Percentiles rank a stretch among this genome's conserved stretches.
Evolutionary conservation across 495 filamentous ascomycete genomes (phyloP).

Genomic region (Aspergillus ellipticus): DNA sequence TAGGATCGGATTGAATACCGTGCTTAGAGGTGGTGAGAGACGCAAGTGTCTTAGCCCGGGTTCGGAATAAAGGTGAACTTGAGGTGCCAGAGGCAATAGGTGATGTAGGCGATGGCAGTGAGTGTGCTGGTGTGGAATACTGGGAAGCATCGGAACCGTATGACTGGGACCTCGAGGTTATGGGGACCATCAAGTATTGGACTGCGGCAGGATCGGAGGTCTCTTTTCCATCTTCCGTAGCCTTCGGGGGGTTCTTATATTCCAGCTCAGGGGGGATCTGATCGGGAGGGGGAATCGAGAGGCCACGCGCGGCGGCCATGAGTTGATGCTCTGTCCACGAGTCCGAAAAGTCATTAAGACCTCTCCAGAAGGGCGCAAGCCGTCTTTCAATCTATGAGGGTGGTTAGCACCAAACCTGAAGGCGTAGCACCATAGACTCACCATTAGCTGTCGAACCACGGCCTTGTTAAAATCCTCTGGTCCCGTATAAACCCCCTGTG

Average conservation of each 20-base stretch:
- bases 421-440: conserved; percentile 32
- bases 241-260: conserved; percentile 38
- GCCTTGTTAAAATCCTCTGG: conserved; percentile 90
- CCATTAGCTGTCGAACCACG: conserved; percentile 88
- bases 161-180: conserved; percentile 69
- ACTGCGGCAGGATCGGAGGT: conserved; percentile 45
- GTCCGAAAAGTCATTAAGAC: conserved; percentile 81
- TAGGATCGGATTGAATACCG: conserved; percentile 63
- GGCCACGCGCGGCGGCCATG: conserved; percentile 81
- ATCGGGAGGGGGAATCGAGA: conserved; percentile 80
- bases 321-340: conserved; percentile 93
- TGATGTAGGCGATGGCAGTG: conserved; percentile 48
- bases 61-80: conserved; percentile 59
- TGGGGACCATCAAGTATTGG: conserved; percentile 70
- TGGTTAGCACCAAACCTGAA: conserved; percentile 14
- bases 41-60: conserved; percentile 79
- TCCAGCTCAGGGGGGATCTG: conserved; percentile 70
- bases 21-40: conserved; percentile 70
- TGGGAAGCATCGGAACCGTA: conserved; percentile 63
- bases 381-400: conserved; percentile 75
- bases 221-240: conserved; percentile 35
- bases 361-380: conserved; percentile 92
- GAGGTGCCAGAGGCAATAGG: conserved; percentile 56
- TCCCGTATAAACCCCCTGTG: conserved; percentile 88
- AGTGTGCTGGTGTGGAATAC: conserved; percentile 42